These are phyloP conservation scores for Cinnamomum micranthum DNA, from an alignment of 164 flowering plant genomes.

Conservation along the genomic window DNA sequence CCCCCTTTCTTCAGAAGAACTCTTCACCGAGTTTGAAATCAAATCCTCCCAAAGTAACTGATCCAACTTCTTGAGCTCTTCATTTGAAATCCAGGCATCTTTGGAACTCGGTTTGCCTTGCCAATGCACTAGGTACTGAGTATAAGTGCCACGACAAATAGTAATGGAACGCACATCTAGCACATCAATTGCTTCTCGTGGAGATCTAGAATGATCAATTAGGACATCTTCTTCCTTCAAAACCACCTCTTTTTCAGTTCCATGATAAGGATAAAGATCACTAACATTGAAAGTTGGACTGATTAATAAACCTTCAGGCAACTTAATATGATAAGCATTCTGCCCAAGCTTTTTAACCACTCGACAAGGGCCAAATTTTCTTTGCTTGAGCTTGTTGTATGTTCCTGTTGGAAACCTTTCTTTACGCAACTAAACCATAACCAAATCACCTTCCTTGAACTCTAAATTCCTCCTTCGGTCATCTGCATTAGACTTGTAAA, in stretches of 20 bases:
- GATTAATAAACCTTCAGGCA: neutral
- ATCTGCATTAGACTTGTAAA: neutral
- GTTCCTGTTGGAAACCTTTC: neutral
- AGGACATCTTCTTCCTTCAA: neutral
- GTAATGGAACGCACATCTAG: neutral
- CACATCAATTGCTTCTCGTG: neutral
- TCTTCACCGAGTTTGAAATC: neutral
- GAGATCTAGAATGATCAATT: neutral
- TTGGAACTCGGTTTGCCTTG: neutral
- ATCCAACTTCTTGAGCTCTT: neutral
- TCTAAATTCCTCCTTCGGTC: neutral
- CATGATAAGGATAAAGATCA: constrained; percentile 6
- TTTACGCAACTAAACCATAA: neutral
- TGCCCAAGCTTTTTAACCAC: neutral
- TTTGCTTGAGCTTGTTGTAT: neutral
- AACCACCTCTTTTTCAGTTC: neutral
- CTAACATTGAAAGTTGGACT: constrained; percentile 1
- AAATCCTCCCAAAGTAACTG: neutral
- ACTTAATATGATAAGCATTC: neutral
- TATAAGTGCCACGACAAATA: neutral
- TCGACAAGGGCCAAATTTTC: constrained; percentile 4
- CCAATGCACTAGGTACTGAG: neutral
- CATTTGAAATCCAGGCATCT: neutral
- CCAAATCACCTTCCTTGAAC: constrained; percentile 10
- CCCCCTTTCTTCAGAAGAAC: neutral